Evolutionary conservation across 169 alveolate species (phyloP), one percentile per base, ranked within the genome.

Genomic region (Plasmodium fragile): DNA sequence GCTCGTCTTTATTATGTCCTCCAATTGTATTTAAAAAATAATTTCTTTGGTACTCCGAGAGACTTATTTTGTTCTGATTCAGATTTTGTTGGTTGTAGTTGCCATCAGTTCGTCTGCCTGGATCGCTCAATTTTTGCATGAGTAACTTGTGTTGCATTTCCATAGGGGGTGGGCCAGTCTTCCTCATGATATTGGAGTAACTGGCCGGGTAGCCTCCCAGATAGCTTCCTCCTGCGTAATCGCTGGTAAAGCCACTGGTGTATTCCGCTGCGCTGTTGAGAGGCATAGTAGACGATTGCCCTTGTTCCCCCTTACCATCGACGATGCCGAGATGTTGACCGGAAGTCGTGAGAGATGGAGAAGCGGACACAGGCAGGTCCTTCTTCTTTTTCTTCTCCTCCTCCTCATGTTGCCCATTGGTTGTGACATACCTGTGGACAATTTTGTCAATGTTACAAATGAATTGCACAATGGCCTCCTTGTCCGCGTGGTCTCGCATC

Each of bases 381-480:
- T 11, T 4, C 53, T 49, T n/a, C n/a, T n/a, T n/a, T n/a, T n/a
- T n/a, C n/a, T n/a, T n/a, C n/a, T n/a, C n/a, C 41, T 39, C 10
- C 4, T 11, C 10, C 53, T 49, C 65, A n/a, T n/a, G n/a, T n/a
- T n/a, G n/a, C 75, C 32, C 52, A 22, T 4, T 41, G 5, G 28
- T 45, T 13, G 49, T 25, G 43, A 16, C 10, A 49, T 18, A 72
- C 41, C 78, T 84, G 2, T 84, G 84, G 41, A 84, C 11, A 16
- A 84, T 16, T 4, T 45, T 72, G 3, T 84, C 93, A 6, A 84
- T 84, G 16, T 73, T 84, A 22, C 65, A 72, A 5, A 84, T 84
- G 39, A 84, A 84, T 41, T 72, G 75, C 18, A 84, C 77, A 72
- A 84, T 75, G 39, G 25, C 4, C 1, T 84, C 45, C 36, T 84